Evolutionary conservation across 192 early-diverging fungal species (phyloP).

Genomic region (Linnemannia schmuckeri): DNA sequence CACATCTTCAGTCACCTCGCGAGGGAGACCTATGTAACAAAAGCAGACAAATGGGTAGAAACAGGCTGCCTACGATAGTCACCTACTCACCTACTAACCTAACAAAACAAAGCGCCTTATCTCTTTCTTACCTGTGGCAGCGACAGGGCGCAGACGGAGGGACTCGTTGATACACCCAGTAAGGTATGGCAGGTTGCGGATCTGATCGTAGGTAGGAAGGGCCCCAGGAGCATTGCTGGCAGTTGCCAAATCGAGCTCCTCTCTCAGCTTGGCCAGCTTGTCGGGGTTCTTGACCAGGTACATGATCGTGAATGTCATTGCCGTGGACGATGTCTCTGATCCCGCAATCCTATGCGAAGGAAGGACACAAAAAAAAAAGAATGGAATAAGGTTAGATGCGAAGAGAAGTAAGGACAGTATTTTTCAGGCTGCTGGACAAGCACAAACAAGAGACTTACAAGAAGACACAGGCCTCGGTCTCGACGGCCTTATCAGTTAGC

Average conservation of each 20-base stretch:
- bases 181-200: conserved; percentile 62
- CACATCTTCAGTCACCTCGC: conserved; percentile 53
- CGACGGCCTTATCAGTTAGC: conserved; percentile 57
- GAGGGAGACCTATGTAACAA: conserved; percentile 36
- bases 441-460: conserved; percentile 20
- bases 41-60: background rate
- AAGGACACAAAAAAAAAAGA: background rate
- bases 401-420: background rate
- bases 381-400: background rate
- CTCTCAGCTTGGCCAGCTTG: conserved; percentile 21
- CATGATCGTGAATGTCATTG: conserved; percentile 39
- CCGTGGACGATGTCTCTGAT: conserved; percentile 38
- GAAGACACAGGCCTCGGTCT: conserved; percentile 53
- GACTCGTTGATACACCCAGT: conserved; percentile 68
- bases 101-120: background rate
- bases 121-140: conserved; percentile 30
- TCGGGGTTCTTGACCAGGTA: conserved; percentile 41
- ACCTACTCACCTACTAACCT: background rate
- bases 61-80: background rate
- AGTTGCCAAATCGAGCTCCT: conserved; percentile 31
- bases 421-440: background rate
- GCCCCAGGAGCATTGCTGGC: conserved; percentile 1
- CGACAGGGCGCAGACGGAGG: conserved; percentile 59
- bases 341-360: conserved; percentile 39
- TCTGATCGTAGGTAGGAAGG: conserved; percentile 42